Conservation (phyloP, 1,284 basidiomycete species). For the Singerocomus inundabilis region DNA sequence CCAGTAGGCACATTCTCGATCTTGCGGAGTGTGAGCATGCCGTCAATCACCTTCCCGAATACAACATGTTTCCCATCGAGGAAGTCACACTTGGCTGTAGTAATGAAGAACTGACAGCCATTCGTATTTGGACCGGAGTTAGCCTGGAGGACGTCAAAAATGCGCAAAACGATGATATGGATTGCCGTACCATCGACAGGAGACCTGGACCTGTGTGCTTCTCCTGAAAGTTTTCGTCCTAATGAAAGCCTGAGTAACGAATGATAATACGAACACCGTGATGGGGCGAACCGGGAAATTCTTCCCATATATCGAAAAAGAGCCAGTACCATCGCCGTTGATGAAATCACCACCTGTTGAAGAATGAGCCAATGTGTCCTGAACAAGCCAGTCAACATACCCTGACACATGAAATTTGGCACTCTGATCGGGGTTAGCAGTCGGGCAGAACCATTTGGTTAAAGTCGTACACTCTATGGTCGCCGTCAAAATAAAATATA, state of each 20-base stretch:
- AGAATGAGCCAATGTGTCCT: slow-evolving; percentile 4
- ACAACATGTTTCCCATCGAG: slow-evolving; percentile 94
- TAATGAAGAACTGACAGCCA: slow-evolving; percentile 98
- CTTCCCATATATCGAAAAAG: slow-evolving; percentile 92
- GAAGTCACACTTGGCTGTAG: slow-evolving; percentile 91
- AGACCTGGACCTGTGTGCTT: slow-evolving; percentile 86
- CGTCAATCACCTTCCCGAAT: slow-evolving; percentile 87
- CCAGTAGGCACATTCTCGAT: slow-evolving; percentile 95
- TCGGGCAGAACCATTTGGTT: neutral
- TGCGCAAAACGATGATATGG: neutral
- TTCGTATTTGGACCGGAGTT: slow-evolving; percentile 93
- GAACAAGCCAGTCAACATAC: slow-evolving; percentile 34
- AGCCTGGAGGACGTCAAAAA: slow-evolving; percentile 51
- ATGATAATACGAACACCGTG: neutral
- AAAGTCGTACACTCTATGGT: slow-evolving; percentile 66
- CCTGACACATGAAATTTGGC: slow-evolving; percentile 86
- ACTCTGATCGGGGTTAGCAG: slow-evolving; percentile 43
- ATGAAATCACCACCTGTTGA: slow-evolving; percentile 79
- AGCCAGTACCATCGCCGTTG: slow-evolving; percentile 90
- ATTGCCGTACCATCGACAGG: slow-evolving; percentile 72
- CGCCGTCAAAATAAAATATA: slow-evolving; percentile 5
- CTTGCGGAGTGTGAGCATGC: slow-evolving; percentile 88
- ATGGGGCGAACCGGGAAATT: slow-evolving; percentile 70
- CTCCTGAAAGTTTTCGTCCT: slow-evolving; percentile 94
- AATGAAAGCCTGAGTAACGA: slow-evolving; percentile 3